A percentile compares a stretch with the other conserved stretches of the same genome.
Evolutionary conservation across 169 alveolate genomes (phyloP).

Genomic region (Hepatocystis sp.): DNA sequence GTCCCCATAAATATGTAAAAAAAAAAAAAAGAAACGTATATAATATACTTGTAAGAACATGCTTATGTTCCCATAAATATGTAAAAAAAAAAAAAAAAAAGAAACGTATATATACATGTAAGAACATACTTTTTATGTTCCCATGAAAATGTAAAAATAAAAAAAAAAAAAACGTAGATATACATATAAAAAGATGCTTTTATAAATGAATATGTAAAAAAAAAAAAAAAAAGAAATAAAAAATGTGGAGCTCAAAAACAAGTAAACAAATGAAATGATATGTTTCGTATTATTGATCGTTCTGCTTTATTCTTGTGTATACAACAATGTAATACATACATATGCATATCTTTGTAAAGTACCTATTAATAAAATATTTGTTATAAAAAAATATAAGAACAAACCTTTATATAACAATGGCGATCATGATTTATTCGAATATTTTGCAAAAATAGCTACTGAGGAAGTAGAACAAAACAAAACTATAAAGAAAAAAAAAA

Average conservation of each 20-base stretch:
- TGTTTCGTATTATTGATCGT: background rate
- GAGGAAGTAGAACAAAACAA: constrained; percentile 31
- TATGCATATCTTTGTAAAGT: background rate
- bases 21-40: too few species aligned
- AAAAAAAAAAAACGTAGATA: too few species aligned
- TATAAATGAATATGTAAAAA: too few species aligned
- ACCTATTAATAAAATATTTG: background rate
- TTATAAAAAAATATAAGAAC: constrained; percentile 9
- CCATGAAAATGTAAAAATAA: too few species aligned
- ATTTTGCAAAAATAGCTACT: constrained; percentile 8
- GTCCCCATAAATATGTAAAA: too few species aligned
- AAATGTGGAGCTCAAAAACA: constrained; percentile 7
- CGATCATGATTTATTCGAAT: constrained; percentile 59
- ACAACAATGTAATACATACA: constrained; percentile 1
- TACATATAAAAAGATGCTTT: too few species aligned
- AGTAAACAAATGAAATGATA: constrained; percentile 9
- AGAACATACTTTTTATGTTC: too few species aligned
- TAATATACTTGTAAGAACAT: too few species aligned
- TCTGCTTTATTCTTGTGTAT: background rate
- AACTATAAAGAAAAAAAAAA: constrained; percentile 47
- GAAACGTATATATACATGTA: too few species aligned
- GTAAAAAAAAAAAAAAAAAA: too few species aligned
- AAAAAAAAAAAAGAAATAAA: constrained; percentile 14
- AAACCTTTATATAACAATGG: constrained; percentile 15
- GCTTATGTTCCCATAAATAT: too few species aligned